Conservation (phyloP, 1,139 yeast genomes). For the Zygoascus sp. region DNA sequence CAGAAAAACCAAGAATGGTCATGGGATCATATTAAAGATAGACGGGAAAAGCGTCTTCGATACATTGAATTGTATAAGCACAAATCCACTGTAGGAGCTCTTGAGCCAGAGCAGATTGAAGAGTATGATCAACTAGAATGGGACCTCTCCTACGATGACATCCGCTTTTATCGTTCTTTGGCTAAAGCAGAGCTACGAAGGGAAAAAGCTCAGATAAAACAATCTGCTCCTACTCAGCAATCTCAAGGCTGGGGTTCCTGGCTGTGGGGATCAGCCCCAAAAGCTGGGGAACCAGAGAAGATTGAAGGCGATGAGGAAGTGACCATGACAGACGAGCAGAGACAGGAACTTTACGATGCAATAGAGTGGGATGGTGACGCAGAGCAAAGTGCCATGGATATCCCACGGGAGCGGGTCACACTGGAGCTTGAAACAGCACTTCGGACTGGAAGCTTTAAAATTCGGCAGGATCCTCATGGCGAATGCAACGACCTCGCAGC, state of each 20-base stretch:
- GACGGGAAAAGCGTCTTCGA: constrained; percentile 65
- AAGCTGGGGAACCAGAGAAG: constrained; percentile 22
- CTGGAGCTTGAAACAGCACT: constrained; percentile 64
- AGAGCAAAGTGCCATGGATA: constrained; percentile 49
- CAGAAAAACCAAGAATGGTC: constrained; percentile 79
- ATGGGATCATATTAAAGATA: constrained; percentile 72
- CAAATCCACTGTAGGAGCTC: constrained; percentile 36
- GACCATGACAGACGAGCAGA: constrained; percentile 42
- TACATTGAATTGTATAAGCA: constrained; percentile 68
- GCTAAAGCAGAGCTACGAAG: constrained; percentile 64
- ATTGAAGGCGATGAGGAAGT: constrained; percentile 29
- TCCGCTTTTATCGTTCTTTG: constrained; percentile 76
- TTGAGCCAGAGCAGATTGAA: constrained; percentile 38
- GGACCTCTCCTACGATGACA: constrained; percentile 66
- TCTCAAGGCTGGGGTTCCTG: constrained; percentile 34
- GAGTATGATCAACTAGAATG: constrained; percentile 53
- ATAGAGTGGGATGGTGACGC: constrained; percentile 82
- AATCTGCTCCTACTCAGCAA: constrained; percentile 14
- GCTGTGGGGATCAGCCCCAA: constrained; percentile 35
- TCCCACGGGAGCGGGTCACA: constrained; percentile 70
- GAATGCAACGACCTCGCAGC: constrained; percentile 55
- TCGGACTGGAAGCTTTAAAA: constrained; percentile 70
- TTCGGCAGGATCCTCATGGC: constrained; percentile 41
- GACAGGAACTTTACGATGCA: constrained; percentile 80
- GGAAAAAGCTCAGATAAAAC: constrained; percentile 38